These are phyloP conservation scores for Mallotus repandus DNA, from an alignment of 441 rosid genomes.

Conservation along the genomic window DNA sequence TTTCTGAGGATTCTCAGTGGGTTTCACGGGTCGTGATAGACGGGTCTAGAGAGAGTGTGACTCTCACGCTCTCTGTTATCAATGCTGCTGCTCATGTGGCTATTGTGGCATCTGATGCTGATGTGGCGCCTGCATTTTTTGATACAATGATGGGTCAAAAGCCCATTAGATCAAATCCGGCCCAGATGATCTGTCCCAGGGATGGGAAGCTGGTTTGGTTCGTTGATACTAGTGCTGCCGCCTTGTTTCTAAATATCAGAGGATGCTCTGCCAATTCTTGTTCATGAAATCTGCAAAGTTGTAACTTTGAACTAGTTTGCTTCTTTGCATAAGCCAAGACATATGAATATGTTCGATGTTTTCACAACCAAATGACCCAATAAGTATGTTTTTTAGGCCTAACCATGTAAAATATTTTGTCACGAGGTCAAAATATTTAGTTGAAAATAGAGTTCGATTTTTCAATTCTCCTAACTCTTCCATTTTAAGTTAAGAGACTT, in stretches of 20 bases:
- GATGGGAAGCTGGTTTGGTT: conserved; percentile 37
- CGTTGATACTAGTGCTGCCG: conserved; percentile 28
- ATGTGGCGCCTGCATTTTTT: conserved; percentile 20
- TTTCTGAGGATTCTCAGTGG: conserved; percentile 28
- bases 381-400: too few relatives aligned
- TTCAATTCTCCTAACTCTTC: too few relatives aligned
- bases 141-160: conserved; percentile 16
- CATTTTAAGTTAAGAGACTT: too few relatives aligned
- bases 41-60: conserved; percentile 20
- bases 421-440: too few relatives aligned
- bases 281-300: neutral
- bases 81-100: conserved; percentile 35
- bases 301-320: too few relatives aligned
- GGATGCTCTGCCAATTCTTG: neutral
- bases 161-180: conserved; percentile 13
- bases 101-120: conserved; percentile 28
- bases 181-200: conserved; percentile 21
- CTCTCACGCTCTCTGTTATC: conserved; percentile 28
- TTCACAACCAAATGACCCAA: neutral
- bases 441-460: too few relatives aligned
- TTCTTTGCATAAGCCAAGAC: neutral
- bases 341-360: neutral
- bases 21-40: conserved; percentile 21
- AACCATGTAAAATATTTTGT: too few relatives aligned
- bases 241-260: conserved; percentile 11